Evolutionary conservation across 805 yeast genomes (phyloP).

Genomic region (Myxozyma monticola): DNA sequence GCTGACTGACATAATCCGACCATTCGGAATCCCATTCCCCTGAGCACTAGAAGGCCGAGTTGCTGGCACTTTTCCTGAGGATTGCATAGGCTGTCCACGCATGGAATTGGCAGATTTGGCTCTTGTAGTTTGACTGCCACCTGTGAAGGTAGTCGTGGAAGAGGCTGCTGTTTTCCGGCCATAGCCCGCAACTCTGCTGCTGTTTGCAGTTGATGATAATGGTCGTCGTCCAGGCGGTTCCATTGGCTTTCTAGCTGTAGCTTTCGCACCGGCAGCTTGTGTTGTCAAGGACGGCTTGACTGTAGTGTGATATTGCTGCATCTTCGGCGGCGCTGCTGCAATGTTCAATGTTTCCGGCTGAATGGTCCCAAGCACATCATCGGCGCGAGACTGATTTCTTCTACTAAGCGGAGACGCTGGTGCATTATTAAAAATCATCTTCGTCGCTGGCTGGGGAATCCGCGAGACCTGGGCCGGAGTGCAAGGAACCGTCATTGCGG

Average conservation of each 20-base stretch:
- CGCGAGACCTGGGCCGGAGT: constrained; percentile 19
- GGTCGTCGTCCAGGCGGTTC: no score
- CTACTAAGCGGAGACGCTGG: constrained; percentile 12
- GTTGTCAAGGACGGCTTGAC: no score
- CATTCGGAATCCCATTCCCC: neutral
- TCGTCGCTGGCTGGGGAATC: constrained; percentile 21
- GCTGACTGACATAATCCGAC: constrained; percentile 16
- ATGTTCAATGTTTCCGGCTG: constrained; percentile 14
- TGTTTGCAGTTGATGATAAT: no score
- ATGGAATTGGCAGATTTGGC: constrained; percentile 21
- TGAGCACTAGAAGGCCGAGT: constrained; percentile 15
- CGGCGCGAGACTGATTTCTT: no score
- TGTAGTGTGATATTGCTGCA: constrained; percentile 2
- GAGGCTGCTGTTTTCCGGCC: constrained; percentile 4
- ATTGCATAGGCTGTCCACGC: constrained; percentile 3
- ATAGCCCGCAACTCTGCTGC: neutral
- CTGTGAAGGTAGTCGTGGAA: constrained; percentile 9
- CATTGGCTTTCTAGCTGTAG: no score
- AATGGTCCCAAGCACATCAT: no score
- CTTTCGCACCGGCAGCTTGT: no score
- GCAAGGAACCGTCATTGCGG: constrained; percentile 1
- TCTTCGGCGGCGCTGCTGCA: constrained; percentile 15
- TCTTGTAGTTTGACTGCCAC: constrained; percentile 9
- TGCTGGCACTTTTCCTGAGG: no score
- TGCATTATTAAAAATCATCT: constrained; percentile 1